Evolutionary conservation across 176 grass and related monocot genomes (phyloP).

Genomic region (Oryza glumipatula): DNA sequence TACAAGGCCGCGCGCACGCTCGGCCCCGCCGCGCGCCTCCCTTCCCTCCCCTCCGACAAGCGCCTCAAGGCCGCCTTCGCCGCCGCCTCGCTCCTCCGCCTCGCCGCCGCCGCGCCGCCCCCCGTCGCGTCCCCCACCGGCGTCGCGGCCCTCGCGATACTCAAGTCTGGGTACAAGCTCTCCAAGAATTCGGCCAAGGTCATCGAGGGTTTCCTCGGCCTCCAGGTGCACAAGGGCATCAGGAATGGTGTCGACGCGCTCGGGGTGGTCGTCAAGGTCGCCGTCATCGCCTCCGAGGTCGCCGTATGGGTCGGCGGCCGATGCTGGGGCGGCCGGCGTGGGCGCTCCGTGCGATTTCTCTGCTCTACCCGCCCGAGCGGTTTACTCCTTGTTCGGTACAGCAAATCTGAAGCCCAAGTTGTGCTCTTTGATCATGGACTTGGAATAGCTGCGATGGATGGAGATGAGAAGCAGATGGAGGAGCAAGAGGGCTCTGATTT

Average conservation of each 20-base stretch:
- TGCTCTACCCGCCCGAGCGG: not conserved
- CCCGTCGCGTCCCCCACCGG: slow-evolving; percentile 37
- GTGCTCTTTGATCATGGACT: slow-evolving; percentile 2
- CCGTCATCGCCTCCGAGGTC: slow-evolving; percentile 63
- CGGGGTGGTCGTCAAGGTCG: slow-evolving; percentile 73
- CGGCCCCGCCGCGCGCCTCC: slow-evolving; percentile 43
- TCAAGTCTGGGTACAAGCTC: slow-evolving; percentile 74
- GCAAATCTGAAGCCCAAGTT: slow-evolving; percentile 16
- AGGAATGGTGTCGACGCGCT: slow-evolving; percentile 65
- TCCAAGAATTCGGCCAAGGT: slow-evolving; percentile 81
- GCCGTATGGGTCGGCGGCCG: slow-evolving; percentile 46
- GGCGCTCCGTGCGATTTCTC: not conserved
- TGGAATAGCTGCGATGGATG: slow-evolving; percentile 30
- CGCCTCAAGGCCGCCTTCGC: slow-evolving; percentile 66
- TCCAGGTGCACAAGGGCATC: slow-evolving; percentile 82
- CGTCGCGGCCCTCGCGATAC: slow-evolving; percentile 49
- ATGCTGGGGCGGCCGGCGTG: slow-evolving; percentile 18
- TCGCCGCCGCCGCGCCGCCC: slow-evolving; percentile 37
- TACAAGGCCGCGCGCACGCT: slow-evolving; percentile 74
- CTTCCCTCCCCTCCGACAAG: slow-evolving; percentile 40
- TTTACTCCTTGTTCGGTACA: slow-evolving; percentile 13
- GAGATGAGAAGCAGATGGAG: slow-evolving; percentile 1
- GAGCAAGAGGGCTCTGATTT: slow-evolving; percentile 32
- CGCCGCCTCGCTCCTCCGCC: slow-evolving; percentile 63
- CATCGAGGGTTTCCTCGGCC: slow-evolving; percentile 79